Conservation (phyloP, 805 yeast genomes). For the Hanseniaspora mollemarum region DNA sequence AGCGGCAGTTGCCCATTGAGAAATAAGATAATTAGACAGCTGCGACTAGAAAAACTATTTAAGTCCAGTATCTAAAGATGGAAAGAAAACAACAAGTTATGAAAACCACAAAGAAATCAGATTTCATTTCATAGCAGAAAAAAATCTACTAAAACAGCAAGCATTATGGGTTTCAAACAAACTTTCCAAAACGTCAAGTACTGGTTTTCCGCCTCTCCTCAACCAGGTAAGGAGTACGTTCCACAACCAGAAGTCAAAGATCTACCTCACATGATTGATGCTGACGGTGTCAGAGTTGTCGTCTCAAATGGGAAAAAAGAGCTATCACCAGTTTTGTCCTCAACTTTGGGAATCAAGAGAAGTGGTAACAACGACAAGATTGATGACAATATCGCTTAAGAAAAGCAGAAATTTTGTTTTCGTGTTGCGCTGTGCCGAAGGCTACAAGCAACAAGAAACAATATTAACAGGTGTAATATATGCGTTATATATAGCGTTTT, state of each 20-base stretch:
- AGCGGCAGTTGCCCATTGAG: too few relatives aligned
- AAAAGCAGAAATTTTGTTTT: background rate
- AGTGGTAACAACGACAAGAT: slow-evolving; percentile 16
- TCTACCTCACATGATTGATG: slow-evolving; percentile 24
- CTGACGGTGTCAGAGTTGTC: slow-evolving; percentile 23
- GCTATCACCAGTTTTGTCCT: slow-evolving; percentile 23
- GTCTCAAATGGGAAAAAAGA: slow-evolving; percentile 26
- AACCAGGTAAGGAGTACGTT: slow-evolving; percentile 23
- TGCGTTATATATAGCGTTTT: too few relatives aligned
- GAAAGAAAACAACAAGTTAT: background rate
- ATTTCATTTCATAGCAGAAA: background rate
- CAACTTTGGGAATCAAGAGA: slow-evolving; percentile 20
- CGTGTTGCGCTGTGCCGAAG: too few relatives aligned
- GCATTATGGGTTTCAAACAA: slow-evolving; percentile 17
- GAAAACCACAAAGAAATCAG: background rate
- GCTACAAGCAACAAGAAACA: too few relatives aligned
- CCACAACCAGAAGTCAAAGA: slow-evolving; percentile 23
- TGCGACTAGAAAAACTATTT: too few relatives aligned
- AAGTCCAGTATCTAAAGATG: background rate
- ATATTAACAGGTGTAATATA: too few relatives aligned
- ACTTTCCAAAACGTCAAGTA: slow-evolving; percentile 21
- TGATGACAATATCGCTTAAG: slow-evolving; percentile 19
- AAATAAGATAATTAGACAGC: too few relatives aligned
- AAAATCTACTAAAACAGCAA: background rate
- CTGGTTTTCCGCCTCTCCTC: slow-evolving; percentile 22